Evolutionary conservation across 2,329 filamentous ascomycete genomes (phyloP), one percentile per base, ranked within the genome.

Genomic region (Corynespora cassiicola): DNA sequence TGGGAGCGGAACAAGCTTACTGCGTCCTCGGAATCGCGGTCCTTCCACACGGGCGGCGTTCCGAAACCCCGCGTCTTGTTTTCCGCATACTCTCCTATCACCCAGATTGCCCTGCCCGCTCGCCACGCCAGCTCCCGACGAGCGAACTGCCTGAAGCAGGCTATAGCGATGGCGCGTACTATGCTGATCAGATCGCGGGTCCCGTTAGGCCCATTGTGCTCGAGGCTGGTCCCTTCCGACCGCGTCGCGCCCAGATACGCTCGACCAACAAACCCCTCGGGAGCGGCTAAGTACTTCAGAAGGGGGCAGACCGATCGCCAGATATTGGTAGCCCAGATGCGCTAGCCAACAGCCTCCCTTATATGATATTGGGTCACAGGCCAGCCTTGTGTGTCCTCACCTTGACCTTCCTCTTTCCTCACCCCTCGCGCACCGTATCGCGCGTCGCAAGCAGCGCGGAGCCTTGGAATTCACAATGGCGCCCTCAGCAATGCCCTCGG

Each of bases 241-340:
- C 20, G 29, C 21, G 22, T 31, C 32, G 31, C 24, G 21, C 30
- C 25, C 32, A 33, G 26, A 28, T 17, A n/a, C 23, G 19, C 15
- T 10, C 25, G 19, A 11, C 35, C 16, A 25, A 18, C 17, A 20
- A 14, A 25, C 32, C 27, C 46, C 31, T 54, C 50, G 49, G 49
- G 40, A 39, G 50, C 55, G 58, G 59, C 52, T 62, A 63, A 63
- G 54, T 45, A 52, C 43, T 58, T 28, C 52, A 61, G 58, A 50
- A 28, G 18, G n/a, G n/a, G n/a, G 22, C 32, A 26, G 22, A 19
- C 21, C 38, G 35, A 48, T 49, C 39, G 45, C 49, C 50, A 46
- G 44, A 38, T 36, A 23, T 21, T 43, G 39, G 41, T 54, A 54
- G 47, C 44, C 38, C 52, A 45, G 48, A 19, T 25, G 38, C 19